Evolutionary conservation across 805 yeast species (phyloP), one percentile per base, ranked within the genome.

Genomic region (Yarrowia hollandica): DNA sequence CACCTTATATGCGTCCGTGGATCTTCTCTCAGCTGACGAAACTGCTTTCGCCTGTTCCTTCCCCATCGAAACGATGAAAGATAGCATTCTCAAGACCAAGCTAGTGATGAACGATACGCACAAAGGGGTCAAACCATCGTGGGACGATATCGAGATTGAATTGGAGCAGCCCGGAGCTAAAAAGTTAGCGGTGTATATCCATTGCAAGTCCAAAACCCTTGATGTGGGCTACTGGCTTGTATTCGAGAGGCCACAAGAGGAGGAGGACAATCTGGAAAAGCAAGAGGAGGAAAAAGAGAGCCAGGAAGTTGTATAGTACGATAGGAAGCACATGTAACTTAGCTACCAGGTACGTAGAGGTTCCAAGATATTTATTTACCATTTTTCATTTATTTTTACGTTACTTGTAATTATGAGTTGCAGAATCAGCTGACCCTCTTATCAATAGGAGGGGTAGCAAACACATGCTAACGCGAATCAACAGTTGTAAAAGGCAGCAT

Each of bases 131-230:
- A 31, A 31, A 15, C 55, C 28, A 16, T 23, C 55, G n/a, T 48
- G 55, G 55, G 55, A 48, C 22, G 55, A 48, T 23, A 22, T 48
- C 5, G 55, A 48, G 28, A 48, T 48, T 33, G 55, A 33, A 21
- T n/a, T 31, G 18, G 55, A 33, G 30, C 39, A 33, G 16, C 55
- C 39, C 12, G 55, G 9, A 3, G 55, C 55, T 12, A 31, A 22
- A 15, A 31, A 22, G 11, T 14, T 48, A 22, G 39, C 55, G 9
- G 39, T 48, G 9, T 48, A 48, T 12, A 33, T 48, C 9, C 55
- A 48, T 3, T 48, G 55, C 55, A 48, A 48, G 39, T 22, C 31
- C n/a, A 31, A 31, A 16, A 48, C 55, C 12, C 10, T 48, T 11
- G 55, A 48, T 6, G 30, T 48, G 28, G 55, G 55, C 1, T 48